Base-by-base conservation (phyloP, 805 yeast genomes). In the Candida insectalens region DNA sequence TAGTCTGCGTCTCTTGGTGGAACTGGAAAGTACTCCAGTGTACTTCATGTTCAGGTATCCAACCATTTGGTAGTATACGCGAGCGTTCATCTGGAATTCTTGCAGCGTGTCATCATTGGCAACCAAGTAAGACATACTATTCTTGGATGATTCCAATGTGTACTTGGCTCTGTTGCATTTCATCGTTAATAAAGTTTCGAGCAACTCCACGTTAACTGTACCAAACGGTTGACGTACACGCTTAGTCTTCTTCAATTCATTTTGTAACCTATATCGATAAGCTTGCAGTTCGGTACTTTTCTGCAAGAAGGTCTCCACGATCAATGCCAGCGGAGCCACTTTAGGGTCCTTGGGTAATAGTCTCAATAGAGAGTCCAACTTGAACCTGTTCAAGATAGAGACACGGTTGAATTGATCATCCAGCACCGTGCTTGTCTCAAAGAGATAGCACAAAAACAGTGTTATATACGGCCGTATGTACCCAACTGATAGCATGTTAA, bases 401-500 rank as follows among this genome's bases (percentile, higher is more conserved):
- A 30, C 36, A 5, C 34, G 12, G 10, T 38, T 44, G 32, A 39
- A 54, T 3, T 35, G 34, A 12, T 36, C 27, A 28, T 54, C 54
- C 5, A 51, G 44, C 21, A 22, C 5, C 9, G 20, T 6, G 6
- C 46, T 37, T 22, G 40, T 15, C 15, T 36, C 37, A 5, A 54
- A 25, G 14, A 51, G 23, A 14, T 48, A 44, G 2, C 44, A 31
- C 6, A 53, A 9, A 7, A 55, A 28, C n/a, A 39, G 29, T 14
- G 44, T 22, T n/a, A 53, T 33, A 27, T 40, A 29, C 3, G 27
- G 20, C 34, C 57, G 37, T 5, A 50, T 29, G 36, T 53, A 55
- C 3, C 55, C 58, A 18, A 52, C 46, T 12, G 52, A 44, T 3
- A 54, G 41, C 28, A 48, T 32, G 29, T 47, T 45, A 39, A 46